Evolutionary conservation across 768 basidiomycete species (phyloP), one percentile per base, ranked within the genome.

Genomic region (Pleurotus cornucopiae): DNA sequence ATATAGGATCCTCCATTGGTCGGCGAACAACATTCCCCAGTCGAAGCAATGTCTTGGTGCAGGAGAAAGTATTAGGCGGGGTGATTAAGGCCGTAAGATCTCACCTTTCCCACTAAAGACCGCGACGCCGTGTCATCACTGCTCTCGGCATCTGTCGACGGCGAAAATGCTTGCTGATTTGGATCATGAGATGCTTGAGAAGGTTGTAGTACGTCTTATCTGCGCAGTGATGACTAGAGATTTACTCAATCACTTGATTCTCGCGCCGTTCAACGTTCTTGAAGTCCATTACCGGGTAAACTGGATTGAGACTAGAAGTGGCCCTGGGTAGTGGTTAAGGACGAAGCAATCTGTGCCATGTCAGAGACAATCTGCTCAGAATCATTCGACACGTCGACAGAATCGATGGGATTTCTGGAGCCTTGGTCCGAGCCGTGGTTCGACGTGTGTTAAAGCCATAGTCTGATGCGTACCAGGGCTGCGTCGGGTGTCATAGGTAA

Each of bases 41-140:
- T 39, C 12, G 51, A 53, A 41, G 51, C 51, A n/a, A 53, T 37
- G 23, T 40, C 23, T 23, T 53, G 51, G 13, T 37, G 6, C 39
- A 53, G 9, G 38, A 53, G 51, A 53, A 53, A 23, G 51, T 53
- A 12, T 37, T 53, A 18, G 39, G 51, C 51, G 51, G 25, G 26
- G 46, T 48, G 21, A 26, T 6, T 21, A 12, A 9, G n/a, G 9
- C 16, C 30, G 6, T 48, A 48, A 48, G 34, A n/a, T 37, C 48
- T 37, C 48, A 49, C n/a, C 48, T 6, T 30, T 20, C 30, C 30
- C 30, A 47, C 14, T 16, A 26, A 63, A 94, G 94, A 95, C 94
- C 0, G 96, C 95, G 0, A 97, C 95, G 0, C 91, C 86, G 64
- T 97, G 91, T 67, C 97, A 95, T 69, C 96, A 91, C 66, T 91